Evolutionary conservation across 2,329 filamentous ascomycete species (phyloP).

Genomic region (Fusarium zealandicum): DNA sequence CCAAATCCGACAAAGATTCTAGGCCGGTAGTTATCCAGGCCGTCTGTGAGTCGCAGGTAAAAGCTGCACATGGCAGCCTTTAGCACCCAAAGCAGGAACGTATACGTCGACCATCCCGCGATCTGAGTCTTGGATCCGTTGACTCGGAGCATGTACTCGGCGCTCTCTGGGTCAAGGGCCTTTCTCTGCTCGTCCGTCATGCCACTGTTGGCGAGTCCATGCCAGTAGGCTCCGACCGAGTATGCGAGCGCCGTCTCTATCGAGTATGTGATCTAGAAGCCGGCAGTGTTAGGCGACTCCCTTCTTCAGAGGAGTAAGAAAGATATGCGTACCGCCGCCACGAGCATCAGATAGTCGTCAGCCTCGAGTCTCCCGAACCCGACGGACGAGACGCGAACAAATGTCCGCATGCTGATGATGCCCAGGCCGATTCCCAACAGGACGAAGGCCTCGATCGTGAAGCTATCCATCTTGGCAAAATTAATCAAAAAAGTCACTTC

Average conservation of each 20-base stretch:
- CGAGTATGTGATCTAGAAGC: conserved; percentile 55
- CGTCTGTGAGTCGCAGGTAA: conserved; percentile 57
- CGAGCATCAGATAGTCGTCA: conserved; percentile 48
- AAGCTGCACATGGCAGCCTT: conserved; percentile 62
- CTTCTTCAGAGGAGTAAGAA: conserved; percentile 56
- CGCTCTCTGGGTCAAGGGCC: conserved; percentile 49
- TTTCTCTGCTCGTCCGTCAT: conserved; percentile 59
- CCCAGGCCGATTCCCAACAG: conserved; percentile 46
- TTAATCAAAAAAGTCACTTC: background rate
- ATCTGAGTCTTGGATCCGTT: conserved; percentile 62
- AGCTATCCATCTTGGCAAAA: conserved; percentile 14
- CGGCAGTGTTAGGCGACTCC: conserved; percentile 7
- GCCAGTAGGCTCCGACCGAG: conserved; percentile 52
- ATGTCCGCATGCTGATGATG: conserved; percentile 48
- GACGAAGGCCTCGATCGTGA: conserved; percentile 48
- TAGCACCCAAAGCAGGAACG: conserved; percentile 56
- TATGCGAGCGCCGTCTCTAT: conserved; percentile 58
- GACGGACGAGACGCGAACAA: conserved; percentile 45
- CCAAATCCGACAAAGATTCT: conserved; percentile 56
- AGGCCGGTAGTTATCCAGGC: conserved; percentile 12
- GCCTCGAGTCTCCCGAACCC: conserved; percentile 43
- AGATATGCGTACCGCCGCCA: conserved; percentile 46
- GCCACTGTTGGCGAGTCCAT: conserved; percentile 59
- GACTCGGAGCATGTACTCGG: conserved; percentile 50
- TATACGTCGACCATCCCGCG: conserved; percentile 60